phyloP scores from a whole-genome alignment of 1,139 yeast species.

The Magnusiomyces sp. region DNA sequence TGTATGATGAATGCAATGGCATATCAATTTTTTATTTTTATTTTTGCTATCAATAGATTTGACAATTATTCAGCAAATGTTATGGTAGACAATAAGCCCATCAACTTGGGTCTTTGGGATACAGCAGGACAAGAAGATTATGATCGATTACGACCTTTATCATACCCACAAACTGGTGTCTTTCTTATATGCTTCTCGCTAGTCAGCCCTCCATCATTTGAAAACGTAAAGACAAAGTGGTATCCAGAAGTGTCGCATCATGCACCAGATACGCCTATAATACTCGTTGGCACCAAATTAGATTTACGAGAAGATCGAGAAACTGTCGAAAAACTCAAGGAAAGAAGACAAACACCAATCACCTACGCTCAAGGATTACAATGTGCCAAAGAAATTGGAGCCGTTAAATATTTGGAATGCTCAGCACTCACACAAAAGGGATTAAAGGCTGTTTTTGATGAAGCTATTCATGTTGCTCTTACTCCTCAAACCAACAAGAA shows the following conservation, averaged over 20 bases:
- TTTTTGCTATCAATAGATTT: conserved; percentile 31
- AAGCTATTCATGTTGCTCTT: conserved; percentile 62
- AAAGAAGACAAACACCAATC: conserved; percentile 86
- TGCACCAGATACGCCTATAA: conserved; percentile 95
- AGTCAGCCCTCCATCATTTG: conserved; percentile 95
- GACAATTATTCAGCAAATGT: conserved; percentile 87
- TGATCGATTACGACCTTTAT: conserved; percentile 90
- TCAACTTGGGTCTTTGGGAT: conserved; percentile 73
- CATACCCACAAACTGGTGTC: conserved; percentile 95
- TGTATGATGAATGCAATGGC: not conserved
- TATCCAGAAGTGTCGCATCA: conserved; percentile 97
- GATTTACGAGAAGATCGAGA: conserved; percentile 92
- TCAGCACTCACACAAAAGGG: conserved; percentile 91
- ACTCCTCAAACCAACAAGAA: conserved; percentile 75
- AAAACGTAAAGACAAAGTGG: conserved; percentile 97
- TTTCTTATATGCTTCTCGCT: conserved; percentile 92
- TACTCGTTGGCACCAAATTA: conserved; percentile 92
- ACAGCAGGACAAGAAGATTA: conserved; percentile 99
- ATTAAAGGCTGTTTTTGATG: conserved; percentile 58
- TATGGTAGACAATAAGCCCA: conserved; percentile 45
- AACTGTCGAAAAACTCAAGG: conserved; percentile 76
- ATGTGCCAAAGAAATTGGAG: conserved; percentile 86
- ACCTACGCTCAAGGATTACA: conserved; percentile 83
- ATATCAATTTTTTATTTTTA: not conserved
- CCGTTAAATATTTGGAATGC: conserved; percentile 88